Evolutionary conservation across 1,284 basidiomycete genomes (phyloP), one percentile per base, ranked within the genome.

Genomic region (Heliocybe sulcata): DNA sequence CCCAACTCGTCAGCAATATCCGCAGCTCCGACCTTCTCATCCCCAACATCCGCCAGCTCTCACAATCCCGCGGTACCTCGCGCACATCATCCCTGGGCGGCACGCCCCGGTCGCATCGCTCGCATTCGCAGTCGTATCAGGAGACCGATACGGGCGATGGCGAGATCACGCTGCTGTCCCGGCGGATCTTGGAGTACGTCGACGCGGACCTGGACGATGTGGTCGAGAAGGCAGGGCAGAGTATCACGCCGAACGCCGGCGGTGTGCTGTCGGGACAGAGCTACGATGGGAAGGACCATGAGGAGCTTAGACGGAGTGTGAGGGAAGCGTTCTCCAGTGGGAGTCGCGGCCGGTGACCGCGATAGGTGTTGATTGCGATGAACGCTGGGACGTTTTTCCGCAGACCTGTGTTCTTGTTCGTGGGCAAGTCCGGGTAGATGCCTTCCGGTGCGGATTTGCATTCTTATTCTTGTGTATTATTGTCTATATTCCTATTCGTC

Each of bases 1-100:
- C 90, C n/a, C 86, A 91, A 65, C 77, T 98, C 47, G 90, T 90
- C 56, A 87, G 82, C 68, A 94, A 91, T 72, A 94, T 98, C 67
- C 90, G 92, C 55, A 82, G 73, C 58, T 96, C 94, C 1, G 78
- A 77, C 54, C 75, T 91, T 56, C 77, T 98, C 60, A 82, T 93
- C 50, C 85, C 92, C 10, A 90, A 92, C 58, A 94, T 97, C 60
- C 84, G 87, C 45, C 83, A 85, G 62, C 82, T 98, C 26, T 84
- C 92, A 16, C 77, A 76, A 56, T 90, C 89, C 6, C 83, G 85
- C 35, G 80, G 89, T 23, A 81, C 83, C 6, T 82, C 88, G 1
- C 85, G 86, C 3, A 74, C 82, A 0, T 89, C 87, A 1, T 87
- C 86, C 12, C 69, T 83, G 26, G 87, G 72, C 45, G 71, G 86